Evolutionary conservation across 2,329 filamentous ascomycete species (phyloP).

Genomic region (Diaporthe sp.): DNA sequence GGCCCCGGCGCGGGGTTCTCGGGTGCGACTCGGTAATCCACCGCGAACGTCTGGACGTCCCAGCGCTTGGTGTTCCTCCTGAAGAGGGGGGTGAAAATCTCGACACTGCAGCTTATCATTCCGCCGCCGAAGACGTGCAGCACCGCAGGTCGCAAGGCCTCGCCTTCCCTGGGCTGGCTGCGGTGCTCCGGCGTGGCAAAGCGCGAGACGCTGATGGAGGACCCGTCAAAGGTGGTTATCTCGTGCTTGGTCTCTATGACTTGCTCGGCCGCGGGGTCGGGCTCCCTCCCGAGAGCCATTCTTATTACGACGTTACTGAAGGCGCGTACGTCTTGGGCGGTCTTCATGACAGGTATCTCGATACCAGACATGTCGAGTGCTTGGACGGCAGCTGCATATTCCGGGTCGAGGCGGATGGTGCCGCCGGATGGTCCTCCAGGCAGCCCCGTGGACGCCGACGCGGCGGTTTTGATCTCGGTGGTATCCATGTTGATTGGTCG

Average conservation of each 20-base stretch:
- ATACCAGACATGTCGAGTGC: background rate
- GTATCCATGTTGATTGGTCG: background rate
- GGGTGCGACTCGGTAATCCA: slow-evolving; percentile 63
- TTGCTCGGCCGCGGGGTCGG: background rate
- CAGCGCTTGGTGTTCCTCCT: background rate
- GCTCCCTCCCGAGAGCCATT: background rate
- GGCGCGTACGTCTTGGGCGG: slow-evolving; percentile 7
- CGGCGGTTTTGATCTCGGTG: background rate
- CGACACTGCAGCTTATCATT: slow-evolving; percentile 32
- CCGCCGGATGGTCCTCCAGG: background rate
- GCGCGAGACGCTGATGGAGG: slow-evolving; percentile 15
- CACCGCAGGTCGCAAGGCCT: slow-evolving; percentile 4
- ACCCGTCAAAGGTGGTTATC: slow-evolving; percentile 33
- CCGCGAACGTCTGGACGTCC: slow-evolving; percentile 45
- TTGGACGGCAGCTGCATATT: slow-evolving; percentile 20
- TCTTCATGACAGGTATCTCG: slow-evolving; percentile 10
- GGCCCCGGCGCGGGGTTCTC: slow-evolving; percentile 59
- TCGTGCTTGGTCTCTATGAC: slow-evolving; percentile 24
- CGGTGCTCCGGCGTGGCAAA: slow-evolving; percentile 27
- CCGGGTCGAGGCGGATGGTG: background rate
- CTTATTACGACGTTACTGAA: background rate
- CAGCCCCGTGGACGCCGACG: background rate
- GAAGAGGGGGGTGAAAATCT: slow-evolving; percentile 2
- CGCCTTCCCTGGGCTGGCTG: background rate
- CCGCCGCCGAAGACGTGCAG: slow-evolving; percentile 40